Conservation (phyloP, 1,284 basidiomycete genomes). For the Neolentinus lepideus region DNA sequence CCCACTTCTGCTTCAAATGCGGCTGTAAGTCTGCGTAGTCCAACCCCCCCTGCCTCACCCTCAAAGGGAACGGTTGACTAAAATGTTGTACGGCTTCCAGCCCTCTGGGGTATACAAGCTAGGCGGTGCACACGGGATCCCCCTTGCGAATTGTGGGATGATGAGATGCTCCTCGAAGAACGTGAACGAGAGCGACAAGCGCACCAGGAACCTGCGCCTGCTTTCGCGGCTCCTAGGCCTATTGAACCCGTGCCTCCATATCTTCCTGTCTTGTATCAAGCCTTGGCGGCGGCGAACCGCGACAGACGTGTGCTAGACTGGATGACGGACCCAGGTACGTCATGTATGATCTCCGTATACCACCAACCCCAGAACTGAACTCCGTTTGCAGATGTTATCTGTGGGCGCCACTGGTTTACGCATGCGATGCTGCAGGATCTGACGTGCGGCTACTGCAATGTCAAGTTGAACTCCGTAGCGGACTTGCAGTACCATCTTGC, state of each 20-base stretch:
- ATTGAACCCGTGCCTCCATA: neutral
- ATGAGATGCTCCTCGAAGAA: constrained; percentile 29
- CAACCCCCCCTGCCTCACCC: neutral
- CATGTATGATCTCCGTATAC: neutral
- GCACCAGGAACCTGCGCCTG: neutral
- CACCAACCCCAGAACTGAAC: neutral
- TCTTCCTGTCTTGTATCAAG: no score
- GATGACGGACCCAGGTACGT: constrained; percentile 27
- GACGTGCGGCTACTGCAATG: constrained; percentile 29
- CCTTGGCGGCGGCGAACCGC: no score
- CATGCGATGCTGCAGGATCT: constrained; percentile 25
- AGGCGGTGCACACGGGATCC: constrained; percentile 25
- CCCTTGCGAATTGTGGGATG: constrained; percentile 32
- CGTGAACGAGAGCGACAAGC: constrained; percentile 22
- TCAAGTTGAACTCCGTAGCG: constrained; percentile 24
- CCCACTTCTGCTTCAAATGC: constrained; percentile 31
- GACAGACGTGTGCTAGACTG: constrained; percentile 18
- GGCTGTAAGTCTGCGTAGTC: constrained; percentile 21
- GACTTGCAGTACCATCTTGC: constrained; percentile 29
- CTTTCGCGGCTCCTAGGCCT: neutral
- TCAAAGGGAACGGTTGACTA: neutral
- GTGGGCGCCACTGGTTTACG: constrained; percentile 27
- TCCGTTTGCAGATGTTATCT: constrained; percentile 18
- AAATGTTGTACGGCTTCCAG: constrained; percentile 10
- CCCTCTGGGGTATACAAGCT: constrained; percentile 18